Evolutionary conservation across 1,139 yeast species (phyloP), one percentile per base, ranked within the genome.

Genomic region (Geotrichum cucujoidarum): DNA sequence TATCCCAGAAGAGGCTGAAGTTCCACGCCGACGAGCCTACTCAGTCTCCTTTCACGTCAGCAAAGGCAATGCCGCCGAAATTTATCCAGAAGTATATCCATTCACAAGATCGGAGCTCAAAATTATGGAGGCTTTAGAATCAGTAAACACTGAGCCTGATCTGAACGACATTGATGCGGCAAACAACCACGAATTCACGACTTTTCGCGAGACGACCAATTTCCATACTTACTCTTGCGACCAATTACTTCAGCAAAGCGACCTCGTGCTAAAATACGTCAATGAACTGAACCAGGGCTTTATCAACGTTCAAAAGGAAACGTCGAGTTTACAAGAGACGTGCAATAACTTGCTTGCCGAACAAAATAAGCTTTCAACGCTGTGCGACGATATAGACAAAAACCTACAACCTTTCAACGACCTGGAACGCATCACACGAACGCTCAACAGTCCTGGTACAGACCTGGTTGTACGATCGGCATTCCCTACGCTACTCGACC

Each of bases 361-460:
- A 46, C 80, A 81, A 53, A 66, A 65, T 2, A 70, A 72, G 20
- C 69, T 81, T 50, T 68, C 70, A 16, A 51, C 55, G 1, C 66
- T 80, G 40, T 71, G 78, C 35, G 64, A 67, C 1, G 77, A 78
- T 4, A 70, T 90, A 20, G 74, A 77, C 32, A 54, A 60, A 0
- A 75, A 80, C 48, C 72, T 90, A 51, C 67, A 70, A 37, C 73
- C 80, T 49, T 89, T 87, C 61, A 89, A 84, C 53, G 73, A 77
- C 24, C 69, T 90, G 50, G 95, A 88, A 48, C 70, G 75, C 3
- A 81, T 88, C 27, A 83, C 87, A 20, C 75, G 80, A 52, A 74
- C 74, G 40, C 72, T 92, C 53, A 83, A 89, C 53, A 77, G 79
- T 21, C 86, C 88, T 2, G 87, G 87, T 1, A 77, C 83, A 25